Base-by-base conservation (phyloP, 495 filamentous ascomycete species). In the Letharia lupina region DNA sequence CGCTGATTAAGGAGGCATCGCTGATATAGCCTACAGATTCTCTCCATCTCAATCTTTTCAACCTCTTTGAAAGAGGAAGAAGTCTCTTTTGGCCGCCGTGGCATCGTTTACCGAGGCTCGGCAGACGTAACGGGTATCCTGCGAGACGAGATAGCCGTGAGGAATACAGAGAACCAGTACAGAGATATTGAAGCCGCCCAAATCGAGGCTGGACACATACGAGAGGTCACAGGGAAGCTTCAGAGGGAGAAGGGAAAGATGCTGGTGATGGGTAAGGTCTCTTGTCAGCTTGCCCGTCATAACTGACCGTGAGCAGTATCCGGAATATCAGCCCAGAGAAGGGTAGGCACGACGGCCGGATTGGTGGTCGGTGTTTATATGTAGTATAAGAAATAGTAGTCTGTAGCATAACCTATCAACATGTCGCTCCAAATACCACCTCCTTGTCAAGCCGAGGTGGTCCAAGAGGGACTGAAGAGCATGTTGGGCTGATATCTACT, bases 21-120 rank as follows among this genome's bases (percentile, higher is more conserved):
- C 52, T 35, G 31, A 65, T 39, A 15, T 8, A 28, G 2, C 12
- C 11, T 50, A 58, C 13, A 58, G 63, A 65, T 60, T 12, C 40
- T 65, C 48, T 44, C n/a, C 12, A 65, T 65, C n/a, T 65, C 40
- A 15, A 60, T 65, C 52, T 65, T 59, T n/a, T 60, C 39, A 15
- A 59, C 13, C 20, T 40, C 23, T 33, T 9, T 41, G n/a, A 65
- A 60, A 31, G 39, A 42, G 15, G 33, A 59, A 3, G 15, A 65
- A 41, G 52, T 65, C 18, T 65, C 52, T 28, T 65, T 18, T 60
- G 52, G 52, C 18, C 63, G 52, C 18, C 52, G 47, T 58, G 63
- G 15, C 15, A 45, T 39, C 15, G 9, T 60, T 23, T 44, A 44
- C 31, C 13, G 39, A 28, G 20, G 39, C 20, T 40, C 42, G 16